These are phyloP conservation scores for Neodidymelliopsis sp. DNA, from an alignment of 2,329 filamentous ascomycete species.

Conservation along the genomic window DNA sequence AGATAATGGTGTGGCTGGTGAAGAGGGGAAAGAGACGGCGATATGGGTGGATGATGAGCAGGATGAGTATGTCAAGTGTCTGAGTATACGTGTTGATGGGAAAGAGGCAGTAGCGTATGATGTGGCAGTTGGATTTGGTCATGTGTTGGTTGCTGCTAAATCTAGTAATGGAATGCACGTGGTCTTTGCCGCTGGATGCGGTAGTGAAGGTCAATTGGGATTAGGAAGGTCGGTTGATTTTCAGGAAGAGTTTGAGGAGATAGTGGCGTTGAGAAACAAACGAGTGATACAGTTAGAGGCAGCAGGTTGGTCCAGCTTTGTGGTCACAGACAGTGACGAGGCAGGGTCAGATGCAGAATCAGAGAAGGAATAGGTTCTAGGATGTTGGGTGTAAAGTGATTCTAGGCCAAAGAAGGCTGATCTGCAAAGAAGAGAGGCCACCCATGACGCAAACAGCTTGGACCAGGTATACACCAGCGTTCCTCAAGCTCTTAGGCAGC, in stretches of 20 bases:
- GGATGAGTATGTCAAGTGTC: conserved; percentile 41
- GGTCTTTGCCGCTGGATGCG: conserved; percentile 39
- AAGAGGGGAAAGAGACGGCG: background rate
- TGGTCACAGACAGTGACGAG: conserved; percentile 11
- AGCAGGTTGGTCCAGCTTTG: conserved; percentile 38
- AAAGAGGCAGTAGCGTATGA: conserved; percentile 25
- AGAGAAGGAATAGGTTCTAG: background rate
- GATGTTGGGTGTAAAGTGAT: background rate
- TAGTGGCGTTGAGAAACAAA: conserved; percentile 29
- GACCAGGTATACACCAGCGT: background rate
- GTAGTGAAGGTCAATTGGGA: conserved; percentile 37
- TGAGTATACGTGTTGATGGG: conserved; percentile 32
- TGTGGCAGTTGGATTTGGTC: conserved; percentile 39
- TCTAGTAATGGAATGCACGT: conserved; percentile 2
- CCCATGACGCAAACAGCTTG: background rate
- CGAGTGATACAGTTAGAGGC: conserved; percentile 28
- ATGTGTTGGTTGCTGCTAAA: conserved; percentile 37
- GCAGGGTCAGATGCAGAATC: background rate
- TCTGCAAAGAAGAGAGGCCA: background rate
- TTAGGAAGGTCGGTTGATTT: conserved; percentile 19
- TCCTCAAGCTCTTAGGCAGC: conserved; percentile 2
- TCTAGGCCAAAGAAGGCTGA: background rate
- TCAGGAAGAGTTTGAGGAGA: conserved; percentile 28
- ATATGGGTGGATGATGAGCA: conserved; percentile 20
- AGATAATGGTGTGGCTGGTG: background rate